Evolutionary conservation across 78 protist genomes (phyloP).

Genomic region (Planoprotostelium fungivorum): DNA sequence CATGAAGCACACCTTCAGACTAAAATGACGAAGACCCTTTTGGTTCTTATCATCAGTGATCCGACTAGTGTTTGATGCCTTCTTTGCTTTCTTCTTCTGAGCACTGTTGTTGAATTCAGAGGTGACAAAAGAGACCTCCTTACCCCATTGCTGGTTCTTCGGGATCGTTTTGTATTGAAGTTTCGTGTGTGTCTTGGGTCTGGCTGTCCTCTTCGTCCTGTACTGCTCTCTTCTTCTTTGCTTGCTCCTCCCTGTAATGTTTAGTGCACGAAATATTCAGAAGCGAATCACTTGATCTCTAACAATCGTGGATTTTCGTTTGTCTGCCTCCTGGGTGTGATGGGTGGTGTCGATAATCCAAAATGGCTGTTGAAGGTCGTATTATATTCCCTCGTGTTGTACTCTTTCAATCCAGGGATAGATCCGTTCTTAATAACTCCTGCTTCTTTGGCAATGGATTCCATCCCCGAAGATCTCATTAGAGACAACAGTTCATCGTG

Average conservation of each 20-base stretch:
- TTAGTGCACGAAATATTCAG: too few relatives aligned
- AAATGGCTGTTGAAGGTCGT: background rate
- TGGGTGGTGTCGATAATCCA: background rate
- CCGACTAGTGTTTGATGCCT: background rate
- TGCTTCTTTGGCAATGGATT: conserved; percentile 16
- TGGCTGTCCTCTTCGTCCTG: background rate
- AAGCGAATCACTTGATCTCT: background rate
- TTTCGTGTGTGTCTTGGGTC: background rate
- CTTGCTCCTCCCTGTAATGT: background rate
- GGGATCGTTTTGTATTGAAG: background rate
- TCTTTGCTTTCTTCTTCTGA: background rate
- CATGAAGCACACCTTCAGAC: background rate
- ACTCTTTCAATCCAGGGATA: conserved; percentile 4
- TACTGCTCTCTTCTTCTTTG: background rate
- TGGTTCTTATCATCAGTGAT: background rate
- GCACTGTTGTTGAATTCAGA: background rate
- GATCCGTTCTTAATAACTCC: conserved; percentile 15
- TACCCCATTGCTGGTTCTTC: background rate
- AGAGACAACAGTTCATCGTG: background rate
- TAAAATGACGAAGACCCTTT: background rate
- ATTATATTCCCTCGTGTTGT: background rate
- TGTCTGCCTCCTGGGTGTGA: conserved; percentile 5
- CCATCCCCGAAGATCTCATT: conserved; percentile 29
- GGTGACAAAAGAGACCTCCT: background rate
- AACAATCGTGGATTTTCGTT: background rate